A percentile compares a stretch with the other conserved stretches of the same genome.
phyloP scores from a whole-genome alignment of 768 basidiomycete species.

The Kwoniella dendrophila region DNA sequence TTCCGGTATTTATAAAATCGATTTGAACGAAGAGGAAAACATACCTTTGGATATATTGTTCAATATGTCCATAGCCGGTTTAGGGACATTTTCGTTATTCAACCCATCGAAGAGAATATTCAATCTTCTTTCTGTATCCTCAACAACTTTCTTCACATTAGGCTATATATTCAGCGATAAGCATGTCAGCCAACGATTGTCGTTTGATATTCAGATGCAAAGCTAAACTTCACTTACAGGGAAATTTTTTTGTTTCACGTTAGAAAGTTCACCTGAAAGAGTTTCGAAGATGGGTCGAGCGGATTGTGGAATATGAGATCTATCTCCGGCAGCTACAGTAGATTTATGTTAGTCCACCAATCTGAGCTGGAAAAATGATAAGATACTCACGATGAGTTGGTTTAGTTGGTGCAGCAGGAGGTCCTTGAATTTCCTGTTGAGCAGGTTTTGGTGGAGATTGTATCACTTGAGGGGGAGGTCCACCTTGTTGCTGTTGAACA shows the following conservation, averaged over 20 bases:
- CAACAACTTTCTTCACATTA: constrained; percentile 78
- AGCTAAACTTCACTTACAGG: constrained; percentile 63
- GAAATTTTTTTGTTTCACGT: constrained; percentile 67
- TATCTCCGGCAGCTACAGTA: constrained; percentile 82
- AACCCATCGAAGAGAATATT: constrained; percentile 86
- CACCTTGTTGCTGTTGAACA: constrained; percentile 19
- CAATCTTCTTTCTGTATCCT: constrained; percentile 83
- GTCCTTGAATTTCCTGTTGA: constrained; percentile 55
- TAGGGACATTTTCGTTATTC: constrained; percentile 81
- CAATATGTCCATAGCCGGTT: constrained; percentile 70
- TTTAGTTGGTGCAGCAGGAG: constrained; percentile 50
- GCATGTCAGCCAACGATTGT: background rate
- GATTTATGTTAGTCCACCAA: background rate
- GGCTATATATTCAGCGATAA: constrained; percentile 59
- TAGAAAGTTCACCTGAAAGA: constrained; percentile 66
- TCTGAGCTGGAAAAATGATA: background rate
- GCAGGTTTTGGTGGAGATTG: constrained; percentile 49
- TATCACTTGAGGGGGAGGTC: constrained; percentile 19
- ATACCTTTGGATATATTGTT: constrained; percentile 72
- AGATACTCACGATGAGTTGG: constrained; percentile 66
- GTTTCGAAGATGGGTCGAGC: constrained; percentile 68
- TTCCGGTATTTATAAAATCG: background rate
- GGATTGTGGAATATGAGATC: constrained; percentile 82
- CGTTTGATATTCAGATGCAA: constrained; percentile 2
- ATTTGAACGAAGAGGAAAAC: constrained; percentile 23